Percentiles rank a stretch among this genome's conserved stretches.
Evolutionary conservation across 148 eudicot genomes (phyloP).

Genomic region (Rhododendron kiyosumense): DNA sequence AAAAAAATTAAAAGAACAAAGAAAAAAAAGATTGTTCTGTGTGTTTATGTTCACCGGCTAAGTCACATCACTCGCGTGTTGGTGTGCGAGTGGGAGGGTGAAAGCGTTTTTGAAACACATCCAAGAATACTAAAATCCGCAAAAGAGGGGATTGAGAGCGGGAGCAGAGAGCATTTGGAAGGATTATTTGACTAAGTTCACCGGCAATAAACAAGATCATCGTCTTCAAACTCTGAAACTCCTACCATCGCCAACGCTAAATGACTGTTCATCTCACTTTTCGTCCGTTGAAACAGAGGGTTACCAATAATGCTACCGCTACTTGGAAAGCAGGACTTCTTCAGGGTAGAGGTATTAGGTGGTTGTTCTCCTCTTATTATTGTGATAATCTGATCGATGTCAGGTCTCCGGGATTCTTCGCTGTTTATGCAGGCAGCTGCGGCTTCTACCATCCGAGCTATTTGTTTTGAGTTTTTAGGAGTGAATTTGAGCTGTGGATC

Average conservation of each 20-base stretch:
- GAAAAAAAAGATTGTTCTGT: not conserved
- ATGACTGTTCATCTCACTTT: slow-evolving; percentile 65
- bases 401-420: slow-evolving; percentile 71
- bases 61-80: not conserved
- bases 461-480: slow-evolving; percentile 42
- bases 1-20: too few relatives aligned
- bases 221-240: slow-evolving; percentile 71
- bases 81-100: too few relatives aligned
- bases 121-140: not conserved
- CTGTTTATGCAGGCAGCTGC: slow-evolving; percentile 66
- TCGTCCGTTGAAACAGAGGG: slow-evolving; percentile 41
- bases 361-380: slow-evolving; percentile 53
- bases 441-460: slow-evolving; percentile 66
- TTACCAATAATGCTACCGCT: slow-evolving; percentile 27
- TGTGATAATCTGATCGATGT: slow-evolving; percentile 52
- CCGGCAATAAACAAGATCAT: slow-evolving; percentile 50
- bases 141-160: too few relatives aligned
- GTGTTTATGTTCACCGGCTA: too few relatives aligned
- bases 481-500: slow-evolving; percentile 61
- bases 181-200: slow-evolving; percentile 21
- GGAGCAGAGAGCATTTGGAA: not conserved
- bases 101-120: not conserved
- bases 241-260: slow-evolving; percentile 92
- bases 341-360: slow-evolving; percentile 23
- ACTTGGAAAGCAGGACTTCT: slow-evolving; percentile 33